Percentiles rank a stretch among this genome's conserved stretches.
phyloP scores from a whole-genome alignment of 805 yeast species.

The Candida nemodendra region DNA sequence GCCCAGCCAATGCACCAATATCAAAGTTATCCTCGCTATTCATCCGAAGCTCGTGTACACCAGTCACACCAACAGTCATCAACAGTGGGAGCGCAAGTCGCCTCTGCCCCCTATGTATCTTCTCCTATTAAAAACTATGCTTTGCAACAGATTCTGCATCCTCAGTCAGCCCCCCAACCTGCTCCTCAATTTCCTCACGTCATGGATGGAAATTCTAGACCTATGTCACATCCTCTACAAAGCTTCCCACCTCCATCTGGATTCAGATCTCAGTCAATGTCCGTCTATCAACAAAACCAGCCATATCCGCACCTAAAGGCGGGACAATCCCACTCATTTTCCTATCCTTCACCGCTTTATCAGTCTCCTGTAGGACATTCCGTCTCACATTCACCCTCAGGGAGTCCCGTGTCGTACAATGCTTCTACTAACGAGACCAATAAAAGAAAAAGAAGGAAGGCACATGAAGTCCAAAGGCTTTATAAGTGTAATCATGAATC shows the following conservation, averaged over 20 bases:
- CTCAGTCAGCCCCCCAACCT: constrained; percentile 6
- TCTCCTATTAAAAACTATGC: constrained; percentile 5
- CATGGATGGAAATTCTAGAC: constrained; percentile 1
- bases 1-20: constrained; percentile 2
- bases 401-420: constrained; percentile 5
- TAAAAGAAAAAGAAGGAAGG: constrained; percentile 53
- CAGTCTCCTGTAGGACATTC: constrained; percentile 2
- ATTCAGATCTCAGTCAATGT: constrained; percentile 12
- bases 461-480: constrained; percentile 53
- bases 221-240: constrained; percentile 5
- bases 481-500: constrained; percentile 47
- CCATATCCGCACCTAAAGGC: constrained; percentile 2
- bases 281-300: constrained; percentile 5
- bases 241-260: constrained; percentile 9
- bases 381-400: constrained; percentile 1
- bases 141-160: constrained; percentile 8
- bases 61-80: constrained; percentile 2
- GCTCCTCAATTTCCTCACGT: constrained; percentile 8
- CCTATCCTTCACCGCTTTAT: constrained; percentile 5
- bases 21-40: constrained; percentile 3
- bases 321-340: constrained; percentile 7
- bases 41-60: constrained; percentile 2
- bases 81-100: neutral
- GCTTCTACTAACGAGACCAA: constrained; percentile 5
- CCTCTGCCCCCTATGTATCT: constrained; percentile 2